Conservation (phyloP, 208 protist species). For the Acanthamoeba healyi region DNA sequence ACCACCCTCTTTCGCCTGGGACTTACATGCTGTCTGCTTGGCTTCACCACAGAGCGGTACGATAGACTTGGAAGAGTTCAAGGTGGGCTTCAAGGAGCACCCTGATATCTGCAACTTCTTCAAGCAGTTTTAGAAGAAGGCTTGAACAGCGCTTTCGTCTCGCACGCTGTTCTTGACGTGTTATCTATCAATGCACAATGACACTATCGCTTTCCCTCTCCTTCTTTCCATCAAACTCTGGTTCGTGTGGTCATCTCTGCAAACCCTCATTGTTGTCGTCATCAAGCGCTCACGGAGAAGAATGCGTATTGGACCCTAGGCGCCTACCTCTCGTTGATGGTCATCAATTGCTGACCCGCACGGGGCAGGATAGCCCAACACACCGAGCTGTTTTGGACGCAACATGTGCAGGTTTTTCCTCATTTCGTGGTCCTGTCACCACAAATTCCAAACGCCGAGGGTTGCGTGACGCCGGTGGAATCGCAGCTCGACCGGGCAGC, state of each 20-base stretch:
- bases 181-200: no score
- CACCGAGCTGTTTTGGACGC: no score
- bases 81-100: constrained; percentile 62
- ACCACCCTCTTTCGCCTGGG: not conserved
- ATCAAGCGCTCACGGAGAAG: no score
- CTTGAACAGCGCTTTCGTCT: no score
- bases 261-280: no score
- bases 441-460: not conserved
- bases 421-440: not conserved
- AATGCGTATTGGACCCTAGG: no score
- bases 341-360: no score
- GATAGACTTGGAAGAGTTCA: constrained; percentile 50
- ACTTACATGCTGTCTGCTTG: not conserved
- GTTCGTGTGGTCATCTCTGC: no score
- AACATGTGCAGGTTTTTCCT: not conserved
- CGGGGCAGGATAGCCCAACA: no score
- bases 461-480: not conserved
- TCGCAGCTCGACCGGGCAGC: not conserved
- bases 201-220: not conserved
- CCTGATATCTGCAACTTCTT: constrained; percentile 71
- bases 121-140: constrained; percentile 73
- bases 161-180: no score
- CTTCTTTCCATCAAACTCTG: no score
- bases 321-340: no score
- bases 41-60: not conserved